A percentile compares a stretch with the other conserved stretches of the same genome.
Conservation (phyloP, 2,329 filamentous ascomycete genomes). For the Monilinia fructicola region DNA sequence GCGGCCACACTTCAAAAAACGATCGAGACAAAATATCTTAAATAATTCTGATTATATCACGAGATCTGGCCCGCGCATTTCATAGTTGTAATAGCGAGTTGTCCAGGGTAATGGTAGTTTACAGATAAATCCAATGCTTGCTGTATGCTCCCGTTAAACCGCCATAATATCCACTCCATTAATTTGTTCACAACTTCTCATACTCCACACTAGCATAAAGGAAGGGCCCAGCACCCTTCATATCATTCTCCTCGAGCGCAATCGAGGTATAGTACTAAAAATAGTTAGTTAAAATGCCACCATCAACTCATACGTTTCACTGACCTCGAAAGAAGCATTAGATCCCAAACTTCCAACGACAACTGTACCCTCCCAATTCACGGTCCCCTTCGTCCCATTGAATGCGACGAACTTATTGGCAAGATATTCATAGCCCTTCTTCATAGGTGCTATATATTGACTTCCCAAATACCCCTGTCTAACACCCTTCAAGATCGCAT, state of each 20-base stretch:
- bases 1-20: background rate
- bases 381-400: slow-evolving; percentile 24
- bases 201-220: slow-evolving; percentile 34
- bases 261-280: slow-evolving; percentile 33
- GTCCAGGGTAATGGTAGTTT: background rate
- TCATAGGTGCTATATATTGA: slow-evolving; percentile 27
- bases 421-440: slow-evolving; percentile 31
- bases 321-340: slow-evolving; percentile 32
- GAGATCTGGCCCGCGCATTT: background rate
- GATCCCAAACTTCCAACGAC: slow-evolving; percentile 31
- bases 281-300: slow-evolving; percentile 4
- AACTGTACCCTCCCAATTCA: slow-evolving; percentile 35
- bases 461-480: slow-evolving; percentile 18
- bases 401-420: slow-evolving; percentile 29
- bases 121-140: background rate
- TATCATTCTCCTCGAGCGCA: slow-evolving; percentile 29
- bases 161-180: background rate
- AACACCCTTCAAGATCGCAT: slow-evolving; percentile 17
- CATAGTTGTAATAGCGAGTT: background rate
- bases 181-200: slow-evolving; percentile 17
- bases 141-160: background rate
- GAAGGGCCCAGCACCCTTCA: slow-evolving; percentile 35
- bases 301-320: slow-evolving; percentile 1
- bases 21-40: background rate
- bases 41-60: background rate